Evolutionary conservation across 2,329 filamentous ascomycete genomes (phyloP).

Genomic region (Diaporthe citri): DNA sequence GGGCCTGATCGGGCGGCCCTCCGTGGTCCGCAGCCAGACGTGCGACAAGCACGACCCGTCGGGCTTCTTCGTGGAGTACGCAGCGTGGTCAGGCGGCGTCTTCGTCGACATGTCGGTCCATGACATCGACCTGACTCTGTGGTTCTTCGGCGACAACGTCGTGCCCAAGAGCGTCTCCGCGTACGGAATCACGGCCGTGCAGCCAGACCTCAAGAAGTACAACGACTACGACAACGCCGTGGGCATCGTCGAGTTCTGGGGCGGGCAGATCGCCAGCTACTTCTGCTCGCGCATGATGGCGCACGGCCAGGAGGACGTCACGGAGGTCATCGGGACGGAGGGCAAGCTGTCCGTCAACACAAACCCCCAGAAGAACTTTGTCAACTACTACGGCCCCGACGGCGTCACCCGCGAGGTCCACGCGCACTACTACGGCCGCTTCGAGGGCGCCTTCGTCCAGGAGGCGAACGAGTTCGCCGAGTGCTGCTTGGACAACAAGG

Average conservation of each 20-base stretch:
- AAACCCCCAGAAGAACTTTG: constrained; percentile 56
- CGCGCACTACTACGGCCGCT: constrained; percentile 35
- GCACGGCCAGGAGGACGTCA: constrained; percentile 75
- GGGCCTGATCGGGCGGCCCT: constrained; percentile 71
- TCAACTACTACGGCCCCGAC: constrained; percentile 25
- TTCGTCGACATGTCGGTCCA: constrained; percentile 80
- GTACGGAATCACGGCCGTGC: constrained; percentile 69
- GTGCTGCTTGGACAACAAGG: constrained; percentile 29
- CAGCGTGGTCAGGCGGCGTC: constrained; percentile 74
- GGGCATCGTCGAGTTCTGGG: constrained; percentile 75
- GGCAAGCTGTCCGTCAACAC: constrained; percentile 73
- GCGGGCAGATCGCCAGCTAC: constrained; percentile 73
- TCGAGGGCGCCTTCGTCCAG: constrained; percentile 30
- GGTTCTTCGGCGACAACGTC: constrained; percentile 68
- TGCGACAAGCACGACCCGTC: constrained; percentile 75
- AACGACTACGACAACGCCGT: constrained; percentile 74
- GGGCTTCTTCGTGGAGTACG: constrained; percentile 77
- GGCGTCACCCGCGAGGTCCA: constrained; percentile 31
- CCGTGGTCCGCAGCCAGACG: constrained; percentile 74
- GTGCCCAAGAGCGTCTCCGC: constrained; percentile 68
- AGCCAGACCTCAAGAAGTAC: constrained; percentile 68
- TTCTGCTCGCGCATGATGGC: constrained; percentile 77
- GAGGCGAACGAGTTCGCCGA: constrained; percentile 38
- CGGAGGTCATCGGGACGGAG: constrained; percentile 75
- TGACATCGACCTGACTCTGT: constrained; percentile 75